Conservation (phyloP, 495 filamentous ascomycete genomes). For the Chlorociboria aeruginascens region DNA sequence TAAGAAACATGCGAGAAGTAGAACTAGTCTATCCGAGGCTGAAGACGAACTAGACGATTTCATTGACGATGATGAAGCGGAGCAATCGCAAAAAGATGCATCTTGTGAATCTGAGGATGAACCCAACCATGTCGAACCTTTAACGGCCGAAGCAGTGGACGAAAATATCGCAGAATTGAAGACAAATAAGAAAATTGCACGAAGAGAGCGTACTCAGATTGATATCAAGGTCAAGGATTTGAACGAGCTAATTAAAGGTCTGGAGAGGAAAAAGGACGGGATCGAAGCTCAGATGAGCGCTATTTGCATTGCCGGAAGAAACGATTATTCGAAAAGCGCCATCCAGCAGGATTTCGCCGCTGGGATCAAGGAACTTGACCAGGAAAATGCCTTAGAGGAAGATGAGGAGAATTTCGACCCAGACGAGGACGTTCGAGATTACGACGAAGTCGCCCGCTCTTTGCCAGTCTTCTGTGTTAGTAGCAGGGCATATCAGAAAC, state of each 20-base stretch:
- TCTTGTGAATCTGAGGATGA: slow-evolving; percentile 1
- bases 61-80: background rate
- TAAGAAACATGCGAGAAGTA: background rate
- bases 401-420: slow-evolving; percentile 4
- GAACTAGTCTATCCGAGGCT: slow-evolving; percentile 1
- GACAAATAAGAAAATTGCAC: slow-evolving; percentile 48
- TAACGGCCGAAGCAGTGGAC: slow-evolving; percentile 32
- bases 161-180: slow-evolving; percentile 51
- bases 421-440: slow-evolving; percentile 31
- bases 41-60: slow-evolving; percentile 1
- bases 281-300: slow-evolving; percentile 5
- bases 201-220: slow-evolving; percentile 17
- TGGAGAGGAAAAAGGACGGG: slow-evolving; percentile 38
- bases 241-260: slow-evolving; percentile 39
- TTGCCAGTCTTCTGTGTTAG: slow-evolving; percentile 52
- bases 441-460: slow-evolving; percentile 35
- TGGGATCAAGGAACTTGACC: slow-evolving; percentile 10
- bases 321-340: slow-evolving; percentile 4
- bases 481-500: slow-evolving; percentile 44
- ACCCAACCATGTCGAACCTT: background rate
- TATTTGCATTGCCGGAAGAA: slow-evolving; percentile 7
- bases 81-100: background rate
- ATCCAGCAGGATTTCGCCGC: slow-evolving; percentile 11
- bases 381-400: slow-evolving; percentile 8
- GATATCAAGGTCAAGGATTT: slow-evolving; percentile 32